phyloP scores from a whole-genome alignment of 2,329 filamentous ascomycete species.

The Pseudopithomyces chartarum region DNA sequence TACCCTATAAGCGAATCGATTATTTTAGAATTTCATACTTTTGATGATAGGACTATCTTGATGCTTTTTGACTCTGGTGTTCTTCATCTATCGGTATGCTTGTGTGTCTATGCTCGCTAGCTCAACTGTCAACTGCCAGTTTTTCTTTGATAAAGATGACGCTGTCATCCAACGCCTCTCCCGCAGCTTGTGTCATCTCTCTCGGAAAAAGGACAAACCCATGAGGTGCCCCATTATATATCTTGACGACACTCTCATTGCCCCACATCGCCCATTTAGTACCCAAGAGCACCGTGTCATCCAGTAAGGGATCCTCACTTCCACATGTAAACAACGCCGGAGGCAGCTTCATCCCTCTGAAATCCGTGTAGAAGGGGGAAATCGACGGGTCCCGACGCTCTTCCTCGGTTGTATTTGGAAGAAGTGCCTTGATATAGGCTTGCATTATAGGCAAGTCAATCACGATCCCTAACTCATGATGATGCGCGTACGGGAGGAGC shows the following conservation, averaged over 20 bases:
- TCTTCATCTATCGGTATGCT: too few relatives aligned
- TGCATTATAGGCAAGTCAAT: constrained; percentile 54
- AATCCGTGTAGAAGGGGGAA: constrained; percentile 57
- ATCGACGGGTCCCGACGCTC: constrained; percentile 53
- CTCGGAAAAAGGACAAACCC: constrained; percentile 54
- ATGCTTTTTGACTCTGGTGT: background rate
- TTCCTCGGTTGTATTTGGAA: constrained; percentile 49
- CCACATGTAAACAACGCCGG: constrained; percentile 61
- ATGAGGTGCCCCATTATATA: constrained; percentile 61
- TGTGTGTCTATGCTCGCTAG: too few relatives aligned
- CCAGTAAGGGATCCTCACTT: constrained; percentile 59
- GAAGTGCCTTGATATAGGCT: constrained; percentile 52
- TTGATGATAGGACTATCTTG: too few relatives aligned
- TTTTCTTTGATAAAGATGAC: constrained; percentile 45
- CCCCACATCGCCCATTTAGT: constrained; percentile 60
- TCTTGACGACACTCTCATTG: constrained; percentile 56
- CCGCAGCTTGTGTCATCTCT: constrained; percentile 41
- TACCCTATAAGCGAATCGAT: background rate
- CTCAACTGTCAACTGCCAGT: constrained; percentile 11
- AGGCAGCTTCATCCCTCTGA: constrained; percentile 49
- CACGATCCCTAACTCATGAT: constrained; percentile 50
- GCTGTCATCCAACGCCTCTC: constrained; percentile 48
- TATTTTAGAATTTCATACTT: too few relatives aligned
- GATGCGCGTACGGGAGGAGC: constrained; percentile 47
- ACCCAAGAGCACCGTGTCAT: constrained; percentile 59